Evolutionary conservation across 1,284 basidiomycete species (phyloP).

Genomic region (Leccinum idahoense): DNA sequence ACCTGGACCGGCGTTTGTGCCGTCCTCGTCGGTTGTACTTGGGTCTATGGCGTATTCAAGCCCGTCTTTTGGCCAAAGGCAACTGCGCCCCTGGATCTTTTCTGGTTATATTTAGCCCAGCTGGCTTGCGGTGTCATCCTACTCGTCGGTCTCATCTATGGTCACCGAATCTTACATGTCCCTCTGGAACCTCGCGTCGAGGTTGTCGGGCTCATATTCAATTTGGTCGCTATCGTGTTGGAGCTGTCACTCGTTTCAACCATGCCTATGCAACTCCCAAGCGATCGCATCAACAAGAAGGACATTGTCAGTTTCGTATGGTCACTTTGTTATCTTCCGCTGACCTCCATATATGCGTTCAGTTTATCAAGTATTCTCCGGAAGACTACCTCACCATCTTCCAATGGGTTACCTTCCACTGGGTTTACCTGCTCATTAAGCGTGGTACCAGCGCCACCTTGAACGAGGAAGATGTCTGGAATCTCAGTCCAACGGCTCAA

Average conservation of each 20-base stretch:
- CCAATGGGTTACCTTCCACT: conserved; percentile 67
- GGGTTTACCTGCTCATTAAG: conserved; percentile 56
- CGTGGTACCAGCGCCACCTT: conserved; percentile 47
- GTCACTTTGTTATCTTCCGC: neutral
- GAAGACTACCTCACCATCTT: conserved; percentile 65
- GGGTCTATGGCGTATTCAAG: conserved; percentile 44
- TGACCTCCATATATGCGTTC: conserved; percentile 2
- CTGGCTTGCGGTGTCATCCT: conserved; percentile 31
- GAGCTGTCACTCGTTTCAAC: conserved; percentile 31
- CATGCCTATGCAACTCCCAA: conserved; percentile 47
- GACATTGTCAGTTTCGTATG: conserved; percentile 34
- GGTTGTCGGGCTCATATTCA: conserved; percentile 28
- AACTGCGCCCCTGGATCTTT: conserved; percentile 43
- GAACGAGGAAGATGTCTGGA: conserved; percentile 55
- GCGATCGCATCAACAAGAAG: conserved; percentile 30
- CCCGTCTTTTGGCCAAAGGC: conserved; percentile 35
- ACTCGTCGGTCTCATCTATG: conserved; percentile 38
- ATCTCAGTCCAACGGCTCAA: conserved; percentile 50
- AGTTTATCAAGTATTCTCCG: conserved; percentile 43
- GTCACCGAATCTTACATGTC: conserved; percentile 27
- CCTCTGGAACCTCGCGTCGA: conserved; percentile 27
- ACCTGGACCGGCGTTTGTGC: conserved; percentile 26
- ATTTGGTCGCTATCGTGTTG: conserved; percentile 33
- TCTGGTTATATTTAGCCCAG: conserved; percentile 37
- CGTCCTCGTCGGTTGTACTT: conserved; percentile 35